Conservation (phyloP, 176 grass and related monocot species). For the Hyparrhenia diplandra region DNA sequence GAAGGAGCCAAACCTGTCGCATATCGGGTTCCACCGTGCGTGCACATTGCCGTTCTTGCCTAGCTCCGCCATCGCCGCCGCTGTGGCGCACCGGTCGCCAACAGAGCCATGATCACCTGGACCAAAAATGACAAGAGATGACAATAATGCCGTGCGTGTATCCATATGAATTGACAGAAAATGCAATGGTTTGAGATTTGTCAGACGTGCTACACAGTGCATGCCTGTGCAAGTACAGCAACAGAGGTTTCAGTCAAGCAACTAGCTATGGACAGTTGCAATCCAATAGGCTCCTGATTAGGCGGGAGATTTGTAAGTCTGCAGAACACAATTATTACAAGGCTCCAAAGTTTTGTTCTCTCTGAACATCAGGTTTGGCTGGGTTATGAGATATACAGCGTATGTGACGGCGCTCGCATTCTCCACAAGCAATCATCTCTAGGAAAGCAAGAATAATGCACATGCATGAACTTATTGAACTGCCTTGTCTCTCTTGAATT, state of each 20-base stretch:
- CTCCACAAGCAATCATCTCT: background rate
- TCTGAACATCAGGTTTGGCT: conserved; percentile 8
- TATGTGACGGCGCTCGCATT: background rate
- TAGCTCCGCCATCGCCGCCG: conserved; percentile 60
- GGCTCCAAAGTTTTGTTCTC: background rate
- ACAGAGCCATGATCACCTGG: conserved; percentile 58
- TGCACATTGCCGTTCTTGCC: conserved; percentile 82
- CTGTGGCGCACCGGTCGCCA: conserved; percentile 56
- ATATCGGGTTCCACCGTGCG: conserved; percentile 79
- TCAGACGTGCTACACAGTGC: conserved; percentile 5
- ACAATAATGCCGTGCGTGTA: background rate
- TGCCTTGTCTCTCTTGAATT: background rate
- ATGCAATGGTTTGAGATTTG: background rate
- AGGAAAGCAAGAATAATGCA: background rate
- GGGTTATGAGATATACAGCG: background rate
- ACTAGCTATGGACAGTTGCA: conserved; percentile 33
- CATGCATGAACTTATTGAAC: background rate
- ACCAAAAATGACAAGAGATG: background rate
- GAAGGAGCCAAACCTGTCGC: conserved; percentile 68
- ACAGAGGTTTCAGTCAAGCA: conserved; percentile 24
- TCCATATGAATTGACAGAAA: background rate
- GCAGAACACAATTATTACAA: background rate
- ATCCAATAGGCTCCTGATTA: conserved; percentile 28
- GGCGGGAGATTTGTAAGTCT: background rate
- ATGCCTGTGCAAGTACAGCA: background rate